A percentile compares a stretch with the other conserved stretches of the same genome.
These are phyloP conservation scores for Gentiana straminea DNA, from an alignment of 257 asterid species.

Conservation along the genomic window DNA sequence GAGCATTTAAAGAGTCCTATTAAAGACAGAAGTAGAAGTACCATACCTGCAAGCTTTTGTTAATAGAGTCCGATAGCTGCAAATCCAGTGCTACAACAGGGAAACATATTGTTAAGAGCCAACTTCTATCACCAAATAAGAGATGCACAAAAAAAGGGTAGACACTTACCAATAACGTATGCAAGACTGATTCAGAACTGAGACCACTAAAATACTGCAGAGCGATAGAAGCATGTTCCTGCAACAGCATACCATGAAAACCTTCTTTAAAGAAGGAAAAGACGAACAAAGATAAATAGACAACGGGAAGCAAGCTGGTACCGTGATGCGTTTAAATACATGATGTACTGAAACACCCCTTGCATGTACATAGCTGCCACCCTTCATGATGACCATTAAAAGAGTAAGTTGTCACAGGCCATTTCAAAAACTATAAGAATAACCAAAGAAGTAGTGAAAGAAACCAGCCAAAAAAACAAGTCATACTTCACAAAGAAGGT, in stretches of 20 bases:
- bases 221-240: constrained; percentile 95
- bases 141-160: neutral
- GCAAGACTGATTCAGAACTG: constrained; percentile 45
- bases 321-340: constrained; percentile 68
- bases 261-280: neutral
- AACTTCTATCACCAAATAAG: neutral
- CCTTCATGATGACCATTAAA: constrained; percentile 36
- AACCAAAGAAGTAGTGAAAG: neutral
- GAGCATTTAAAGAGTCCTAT: no score
- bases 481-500: no score
- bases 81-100: constrained; percentile 63
- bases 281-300: neutral
- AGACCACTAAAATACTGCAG: constrained; percentile 57
- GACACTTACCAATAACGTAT: constrained; percentile 48
- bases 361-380: constrained; percentile 84
- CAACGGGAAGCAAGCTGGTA: constrained; percentile 15
- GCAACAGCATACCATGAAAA: constrained; percentile 8
- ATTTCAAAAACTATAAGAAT: neutral
- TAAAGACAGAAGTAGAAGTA: neutral
- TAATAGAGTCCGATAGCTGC: constrained; percentile 70
- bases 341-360: constrained; percentile 61
- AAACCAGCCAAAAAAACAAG: neutral
- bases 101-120: neutral
- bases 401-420: constrained; percentile 17
- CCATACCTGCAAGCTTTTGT: constrained; percentile 66